Base-by-base conservation (phyloP, 495 filamentous ascomycete species). In the Halenospora varia region DNA sequence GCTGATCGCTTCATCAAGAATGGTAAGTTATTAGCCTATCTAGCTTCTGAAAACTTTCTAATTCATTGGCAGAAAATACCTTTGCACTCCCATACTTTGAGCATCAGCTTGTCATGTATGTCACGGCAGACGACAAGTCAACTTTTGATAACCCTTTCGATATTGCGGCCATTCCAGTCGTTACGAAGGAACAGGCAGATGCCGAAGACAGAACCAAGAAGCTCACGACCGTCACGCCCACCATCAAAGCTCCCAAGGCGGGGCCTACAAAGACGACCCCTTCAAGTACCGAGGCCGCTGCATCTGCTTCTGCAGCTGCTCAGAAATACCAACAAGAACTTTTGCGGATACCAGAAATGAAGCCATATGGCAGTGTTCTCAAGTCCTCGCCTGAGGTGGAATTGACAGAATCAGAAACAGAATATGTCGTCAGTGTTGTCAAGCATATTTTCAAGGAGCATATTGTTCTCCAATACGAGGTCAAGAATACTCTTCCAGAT, bases 381-480 rank as follows among this genome's bases (percentile, higher is more conserved):
- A 97, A 96, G 69, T 96, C 92, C 17, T 95, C 90, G 41, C 68
- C 82, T 20, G 74, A 88, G 48, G 88, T 96, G 44, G 93, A 96
- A 71, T 82, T 99, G 25, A 96, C 94, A 20, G 94, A 99, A 71
- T 88, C 89, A 59, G 94, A 97, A 71, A 97, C 94, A 15, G 94
- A 99, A 73, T 99, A 99, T 63, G 92, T 97, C 47, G 95, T 97
- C 40, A 81, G 80, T 17, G 89, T 90, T 10, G 80, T 97, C 72
- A 99, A 97, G 75, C 95, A 99, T 64, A 87, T 97, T 65, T 97
- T 96, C 84, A 93, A 92, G 71, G 89, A 96, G 68, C 88, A 97
- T 65, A 80, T 97, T 61, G 95, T 99, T 13, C 74, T 99, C 50
- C 95, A 99, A 70, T 97, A 96, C 73, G 90, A 97, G 65, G 84